Base-by-base conservation (phyloP, 129 eudicot genomes). In the Scalesia atractyloides region DNA sequence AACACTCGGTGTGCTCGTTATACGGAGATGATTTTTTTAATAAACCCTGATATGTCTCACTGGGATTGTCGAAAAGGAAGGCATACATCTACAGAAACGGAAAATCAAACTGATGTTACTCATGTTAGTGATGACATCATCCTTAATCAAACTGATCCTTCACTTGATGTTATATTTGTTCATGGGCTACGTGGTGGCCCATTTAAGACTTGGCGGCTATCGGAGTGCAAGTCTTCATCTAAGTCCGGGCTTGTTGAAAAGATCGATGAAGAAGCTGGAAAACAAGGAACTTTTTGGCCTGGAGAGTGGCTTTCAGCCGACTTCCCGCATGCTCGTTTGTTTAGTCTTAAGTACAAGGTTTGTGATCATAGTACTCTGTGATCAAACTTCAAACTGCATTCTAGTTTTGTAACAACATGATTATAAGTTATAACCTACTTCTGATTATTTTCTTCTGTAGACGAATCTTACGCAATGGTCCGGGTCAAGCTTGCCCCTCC, bases 171-270 rank as follows among this genome's bases (percentile, higher is more conserved):
- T 49, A 84, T 95, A 48, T 95, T 90, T 82, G 91, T 95, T 63
- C 99, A 95, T 78, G 99, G 99, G 62, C 76, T 95, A 53, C 97
- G 94, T 68, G 97, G 97, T 52, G 99, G 97, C 63, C 97, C 99
- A 18, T 90, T 88, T 70, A 95, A 90, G 80, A 86, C 92, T 12
- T 95, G 97, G 99, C 91, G 99, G 72, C 75, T 95, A 77, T 83
- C 96, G 34, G 96, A 90, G 50, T 89, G 88, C 82, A 95, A 95
- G 84, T 88, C 89, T 18, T 94, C 99, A 17, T 90, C 96, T 14
- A 90, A 95, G 76, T 95, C 99, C 70, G 97, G 99, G 61, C 97
- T 95, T 37, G 98, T 93, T 39, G 99, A 95, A 84, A 95, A 95
- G 83, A 95, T 95, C 80, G 97, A 95, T 75, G 89, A 90, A 73